Evolutionary conservation across 140 eudicot species (phyloP).

Genomic region (Ambrosia hybrid): DNA sequence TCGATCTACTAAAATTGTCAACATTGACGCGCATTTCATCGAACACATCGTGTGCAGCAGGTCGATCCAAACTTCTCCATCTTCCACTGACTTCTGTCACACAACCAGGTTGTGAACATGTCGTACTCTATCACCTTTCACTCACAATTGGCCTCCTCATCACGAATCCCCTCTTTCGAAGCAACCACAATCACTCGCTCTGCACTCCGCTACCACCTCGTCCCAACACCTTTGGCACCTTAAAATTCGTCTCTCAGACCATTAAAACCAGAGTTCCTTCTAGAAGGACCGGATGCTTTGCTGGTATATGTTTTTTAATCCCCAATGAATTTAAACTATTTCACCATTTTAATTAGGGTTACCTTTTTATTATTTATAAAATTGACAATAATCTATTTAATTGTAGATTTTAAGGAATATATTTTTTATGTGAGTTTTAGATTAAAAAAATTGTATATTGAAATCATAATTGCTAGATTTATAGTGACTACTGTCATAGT

Average conservation of each 20-base stretch:
- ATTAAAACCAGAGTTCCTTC: constrained; percentile 9
- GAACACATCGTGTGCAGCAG: constrained; percentile 25
- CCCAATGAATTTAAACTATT: neutral
- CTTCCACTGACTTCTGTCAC: constrained; percentile 7
- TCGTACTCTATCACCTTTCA: constrained; percentile 25
- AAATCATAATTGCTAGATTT: neutral
- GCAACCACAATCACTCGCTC: constrained; percentile 25
- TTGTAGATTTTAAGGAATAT: constrained; percentile 7
- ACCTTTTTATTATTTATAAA: neutral
- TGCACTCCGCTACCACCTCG: constrained; percentile 23
- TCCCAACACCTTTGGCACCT: constrained; percentile 18
- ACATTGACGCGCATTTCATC: neutral
- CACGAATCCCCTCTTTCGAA: constrained; percentile 18
- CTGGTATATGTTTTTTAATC: constrained; percentile 29
- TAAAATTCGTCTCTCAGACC: neutral
- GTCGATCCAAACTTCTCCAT: constrained; percentile 19
- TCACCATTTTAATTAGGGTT: neutral
- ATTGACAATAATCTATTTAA: neutral
- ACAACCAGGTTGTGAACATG: constrained; percentile 21
- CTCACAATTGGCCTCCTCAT: constrained; percentile 29
- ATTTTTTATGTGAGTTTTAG: neutral
- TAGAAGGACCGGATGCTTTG: constrained; percentile 35
- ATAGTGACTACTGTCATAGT: neutral
- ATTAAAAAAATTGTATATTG: neutral
- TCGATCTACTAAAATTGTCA: too few species aligned